Base-by-base conservation (phyloP, 2,329 filamentous ascomycete species). In the Tolypocladium amazonense region DNA sequence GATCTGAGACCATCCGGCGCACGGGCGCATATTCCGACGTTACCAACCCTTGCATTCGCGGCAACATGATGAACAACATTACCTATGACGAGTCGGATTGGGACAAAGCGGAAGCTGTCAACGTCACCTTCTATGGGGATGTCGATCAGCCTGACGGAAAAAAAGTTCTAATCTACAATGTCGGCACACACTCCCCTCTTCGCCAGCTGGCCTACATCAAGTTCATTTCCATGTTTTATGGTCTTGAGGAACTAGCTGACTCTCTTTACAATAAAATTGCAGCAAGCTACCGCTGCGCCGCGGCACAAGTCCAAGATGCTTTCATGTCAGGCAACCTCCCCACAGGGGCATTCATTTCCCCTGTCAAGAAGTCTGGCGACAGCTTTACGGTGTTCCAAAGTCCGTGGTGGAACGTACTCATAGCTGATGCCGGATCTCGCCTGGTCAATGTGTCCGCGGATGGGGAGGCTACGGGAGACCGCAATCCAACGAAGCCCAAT, bases 171-270 rank as follows among this genome's bases (percentile, higher is more conserved):
- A 54, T 61, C 43, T 61, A 61, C 52, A 61, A 61, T 27, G 33
- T 50, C 7, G 59, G 59, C 12, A 45, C 30, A 6, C 47, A 61
- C 8, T 41, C 59, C 2, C 59, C 59, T 15, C 43, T 61, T 43
- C 45, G 52, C 23, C 59, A 61, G 53, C 54, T 61, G 12, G 59
- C 33, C 15, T 61, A 61, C 57, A 59, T 61, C 59, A 61, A 61
- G 52, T 61, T 61, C 27, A 37, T 61, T 52, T 59, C 57, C 43
- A 59, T 61, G 59, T 61, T 61, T 23, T 61, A 53, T 23, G 59
- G 59, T 11, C 37, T 59, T 1, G 59, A 61, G 35, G 52, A 59
- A 39, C 57, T 61, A 7, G 59, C 56, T 14, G 27, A 47, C 52
- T 38, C 38, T 41, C 27, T 59, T 5, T 59, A 61, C 15, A 43